Percentiles rank a stretch among this genome's conserved stretches.
phyloP scores from a whole-genome alignment of 208 protist genomes.

The Crithidia expoeki region DNA sequence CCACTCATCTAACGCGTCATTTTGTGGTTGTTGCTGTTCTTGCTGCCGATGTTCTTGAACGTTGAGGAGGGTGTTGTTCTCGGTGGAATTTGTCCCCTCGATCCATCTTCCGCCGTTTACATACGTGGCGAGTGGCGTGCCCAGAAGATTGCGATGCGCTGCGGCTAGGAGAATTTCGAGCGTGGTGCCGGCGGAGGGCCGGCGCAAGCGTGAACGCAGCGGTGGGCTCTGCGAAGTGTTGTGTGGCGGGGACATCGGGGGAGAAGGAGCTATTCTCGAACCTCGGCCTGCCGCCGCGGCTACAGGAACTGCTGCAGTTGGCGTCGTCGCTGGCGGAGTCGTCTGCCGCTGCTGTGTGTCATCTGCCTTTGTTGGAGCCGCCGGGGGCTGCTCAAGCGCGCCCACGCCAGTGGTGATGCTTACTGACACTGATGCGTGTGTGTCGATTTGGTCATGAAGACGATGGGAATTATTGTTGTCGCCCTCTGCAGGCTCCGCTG shows the following conservation, averaged over 20 bases:
- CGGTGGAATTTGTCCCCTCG: not conserved
- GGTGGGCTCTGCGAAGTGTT: not conserved
- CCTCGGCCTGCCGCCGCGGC: not conserved
- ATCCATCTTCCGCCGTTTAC: not conserved
- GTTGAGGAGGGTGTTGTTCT: not conserved
- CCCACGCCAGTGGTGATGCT: no score
- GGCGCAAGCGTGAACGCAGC: not conserved
- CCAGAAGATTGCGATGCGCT: slow-evolving; percentile 2
- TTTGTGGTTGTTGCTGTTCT: not conserved
- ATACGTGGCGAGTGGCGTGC: not conserved
- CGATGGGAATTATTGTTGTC: not conserved
- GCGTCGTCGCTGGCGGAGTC: not conserved
- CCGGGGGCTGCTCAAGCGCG: no score
- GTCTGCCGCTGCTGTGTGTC: no score
- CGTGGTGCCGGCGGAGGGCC: not conserved
- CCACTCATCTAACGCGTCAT: not conserved
- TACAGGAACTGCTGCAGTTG: not conserved
- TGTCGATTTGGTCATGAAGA: no score
- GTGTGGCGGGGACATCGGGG: not conserved
- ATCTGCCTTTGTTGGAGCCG: no score
- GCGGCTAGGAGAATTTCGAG: slow-evolving; percentile 14
- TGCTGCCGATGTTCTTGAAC: not conserved
- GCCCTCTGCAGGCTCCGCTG: not conserved
- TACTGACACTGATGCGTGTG: no score
- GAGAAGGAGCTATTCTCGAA: not conserved